Evolutionary conservation across 2,329 filamentous ascomycete genomes (phyloP).

Genomic region (Trichoderma polysporum): DNA sequence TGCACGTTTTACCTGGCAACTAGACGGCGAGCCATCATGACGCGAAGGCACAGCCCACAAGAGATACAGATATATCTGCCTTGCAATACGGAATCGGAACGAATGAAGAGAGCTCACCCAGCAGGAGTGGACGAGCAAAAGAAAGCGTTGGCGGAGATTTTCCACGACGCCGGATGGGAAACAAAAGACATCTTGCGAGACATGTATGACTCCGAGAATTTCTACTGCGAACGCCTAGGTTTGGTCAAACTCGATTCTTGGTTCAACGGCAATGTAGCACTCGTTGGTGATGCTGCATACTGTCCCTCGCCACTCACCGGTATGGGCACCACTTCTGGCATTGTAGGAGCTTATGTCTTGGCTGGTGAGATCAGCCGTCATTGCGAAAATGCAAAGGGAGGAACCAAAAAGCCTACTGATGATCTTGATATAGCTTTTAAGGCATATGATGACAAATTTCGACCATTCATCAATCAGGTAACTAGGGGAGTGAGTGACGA

Average conservation of each 20-base stretch:
- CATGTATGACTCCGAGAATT: conserved; percentile 40
- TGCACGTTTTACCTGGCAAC: conserved; percentile 36
- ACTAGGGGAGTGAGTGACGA: background rate
- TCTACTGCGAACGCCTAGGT: conserved; percentile 45
- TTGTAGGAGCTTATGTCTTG: conserved; percentile 51
- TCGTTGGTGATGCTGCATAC: conserved; percentile 51
- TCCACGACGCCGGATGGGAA: conserved; percentile 47
- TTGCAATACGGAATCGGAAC: conserved; percentile 27
- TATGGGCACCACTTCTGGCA: conserved; percentile 46
- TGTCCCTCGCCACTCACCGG: conserved; percentile 43
- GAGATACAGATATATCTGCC: conserved; percentile 27
- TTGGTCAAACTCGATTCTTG: conserved; percentile 42
- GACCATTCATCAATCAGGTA: conserved; percentile 36
- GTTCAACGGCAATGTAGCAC: conserved; percentile 43
- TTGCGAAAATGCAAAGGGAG: background rate
- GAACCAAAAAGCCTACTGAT: conserved; percentile 19
- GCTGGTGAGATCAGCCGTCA: conserved; percentile 43
- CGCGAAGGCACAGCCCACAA: conserved; percentile 28
- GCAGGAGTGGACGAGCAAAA: conserved; percentile 33
- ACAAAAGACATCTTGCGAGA: conserved; percentile 35
- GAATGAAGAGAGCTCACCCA: conserved; percentile 25
- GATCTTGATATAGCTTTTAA: conserved; percentile 34
- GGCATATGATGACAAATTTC: conserved; percentile 42
- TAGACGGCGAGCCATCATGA: conserved; percentile 38
- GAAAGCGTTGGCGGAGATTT: conserved; percentile 37